Base-by-base conservation (phyloP, 345 rosid genomes). In the thale cress (Arabidopsis thaliana) region DNA sequence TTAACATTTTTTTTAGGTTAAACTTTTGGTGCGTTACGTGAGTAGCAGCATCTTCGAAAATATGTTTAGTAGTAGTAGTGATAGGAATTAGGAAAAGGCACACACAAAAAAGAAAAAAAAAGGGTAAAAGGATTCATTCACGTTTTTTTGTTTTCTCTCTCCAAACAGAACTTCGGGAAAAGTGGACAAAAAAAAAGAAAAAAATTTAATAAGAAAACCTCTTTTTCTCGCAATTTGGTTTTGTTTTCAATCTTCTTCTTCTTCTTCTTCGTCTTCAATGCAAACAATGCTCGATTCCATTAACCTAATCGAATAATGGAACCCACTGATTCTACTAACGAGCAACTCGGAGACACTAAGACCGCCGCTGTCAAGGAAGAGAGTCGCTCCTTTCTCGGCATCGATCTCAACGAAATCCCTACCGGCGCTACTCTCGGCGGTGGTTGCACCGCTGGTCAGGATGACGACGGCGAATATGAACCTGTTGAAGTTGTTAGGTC, bases 381-480 rank as follows among this genome's bases (percentile, higher is more conserved):
- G 59, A 75, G 74, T 77, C 97, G 93, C 70, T 86, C 95, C 13
- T 87, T 86, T 48, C 88, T 90, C 44, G 88, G 80, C 51, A 91
- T 91, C 87, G 97, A 94, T 89, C 98, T 94, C 81, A 94, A 94
- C 81, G 97, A 94, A 95, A 90, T 91, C 86, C 98, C 98, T 45
- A 45, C 88, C 77, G 77, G 86, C 28, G 79, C 86, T 30, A 75
- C 83, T 56, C 80, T 77, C 67, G 75, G 75, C 82, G 55, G 80
- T 42, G 62, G 61, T 66, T 34, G 67, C 63, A 37, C 58, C 45
- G 69, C 45, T 34, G 45, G 6, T 44, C 73, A 59, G 10, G 78
- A 59, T 7, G 73, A 65, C 6, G 77, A 72, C 56, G 50, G 6
- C 2, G 82, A 79, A 24, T 74, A 71, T 5, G 91, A 90, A 59